Base-by-base conservation (phyloP, 768 basidiomycete species). In the Paxillus rubicundulus region DNA sequence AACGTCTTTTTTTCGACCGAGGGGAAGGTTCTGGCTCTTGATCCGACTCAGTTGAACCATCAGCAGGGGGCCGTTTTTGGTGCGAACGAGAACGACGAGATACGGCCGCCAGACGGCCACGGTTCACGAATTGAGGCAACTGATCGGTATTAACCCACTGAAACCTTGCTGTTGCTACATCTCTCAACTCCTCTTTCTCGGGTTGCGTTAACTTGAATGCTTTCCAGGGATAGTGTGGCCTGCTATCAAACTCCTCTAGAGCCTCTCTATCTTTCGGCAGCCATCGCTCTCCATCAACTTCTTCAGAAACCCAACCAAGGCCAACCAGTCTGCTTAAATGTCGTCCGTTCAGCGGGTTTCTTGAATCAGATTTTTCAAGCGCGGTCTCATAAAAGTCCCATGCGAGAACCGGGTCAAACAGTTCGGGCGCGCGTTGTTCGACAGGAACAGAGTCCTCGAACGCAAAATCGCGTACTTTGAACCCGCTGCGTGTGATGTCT, bases 391-490 rank as follows among this genome's bases (percentile, higher is more conserved):
- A 69, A n/a, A 63, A 52, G 34, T 69, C 57, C 67, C 67, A 69
- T 17, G 53, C 59, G 42, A 65, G 56, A 33, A 70, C 47, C 12
- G 68, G 69, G 30, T 69, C 68, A 44, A 70, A 69, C 21, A 69
- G 52, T 43, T 69, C 68, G 1, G 56, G 54, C 7, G 68, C 61
- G 30, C 43, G 39, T 27, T 60, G 44, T 9, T 57, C 54, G 24
- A 44, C n/a, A 2, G 67, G 60, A 5, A 55, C 9, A 2, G 50
- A 20, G 9, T 40, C 21, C 52, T 69, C 69, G 20, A 60, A 54
- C 12, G 59, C 67, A 49, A 70, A 69, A 55, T 69, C 68, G 67
- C 69, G 58, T 37, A 69, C 64, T 57, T 60, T 69, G 45, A 67
- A 55, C 27, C 69, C 68, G 9, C 46, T 58, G 28, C 52, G 53